Base-by-base conservation (phyloP, 177 flowering plant genomes). In the Vitis hybrid region DNA sequence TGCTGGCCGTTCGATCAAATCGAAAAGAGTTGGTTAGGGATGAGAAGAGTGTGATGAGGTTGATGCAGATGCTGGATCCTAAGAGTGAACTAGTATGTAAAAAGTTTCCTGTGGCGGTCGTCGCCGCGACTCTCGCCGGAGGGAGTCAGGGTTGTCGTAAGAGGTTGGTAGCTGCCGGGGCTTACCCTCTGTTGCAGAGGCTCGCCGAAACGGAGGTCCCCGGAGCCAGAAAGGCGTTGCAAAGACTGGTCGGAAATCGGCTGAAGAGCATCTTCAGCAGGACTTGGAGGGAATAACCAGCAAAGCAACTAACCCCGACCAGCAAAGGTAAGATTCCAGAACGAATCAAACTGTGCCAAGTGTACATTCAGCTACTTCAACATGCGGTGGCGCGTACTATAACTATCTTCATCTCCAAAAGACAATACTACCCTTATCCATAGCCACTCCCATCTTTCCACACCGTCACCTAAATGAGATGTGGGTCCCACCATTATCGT, bases 201-300 rank as follows among this genome's bases (percentile, higher is more conserved):
- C 77, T 92, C 57, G 76, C 84, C 51, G 91, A 87, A 48, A 81
- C 82, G 87, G 92, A 92, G 18, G 89, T 92, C 11, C 72, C 80
- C 75, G 97, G 96, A 60, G 92, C 94, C 19, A 91, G 80, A 69
- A 91, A 85, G 82, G 88, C 88, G 45, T 59, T 81, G 75, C 88
- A 87, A 72, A 87, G 83, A 73, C 85, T 92, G 18, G 51, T 87
- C 73, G 92, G 90, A 14, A 89, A 82, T 56, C 74, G 89, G 60
- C 80, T 92, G 49, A 87, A 79, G 82, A 87, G 70, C 59, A 84
- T 92, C 65, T 88, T 92, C 79, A 68, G 79, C 70, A 63, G 88
- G 86, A 74, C 85, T 21, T 85, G 91, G 91, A 85, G 84, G 85
- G 91, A 90, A 71, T 87, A 81, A 77, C 23, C 18, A 30, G 10